Conservation (phyloP, 1,139 yeast genomes). For the Torulaspora pretoriensis region DNA sequence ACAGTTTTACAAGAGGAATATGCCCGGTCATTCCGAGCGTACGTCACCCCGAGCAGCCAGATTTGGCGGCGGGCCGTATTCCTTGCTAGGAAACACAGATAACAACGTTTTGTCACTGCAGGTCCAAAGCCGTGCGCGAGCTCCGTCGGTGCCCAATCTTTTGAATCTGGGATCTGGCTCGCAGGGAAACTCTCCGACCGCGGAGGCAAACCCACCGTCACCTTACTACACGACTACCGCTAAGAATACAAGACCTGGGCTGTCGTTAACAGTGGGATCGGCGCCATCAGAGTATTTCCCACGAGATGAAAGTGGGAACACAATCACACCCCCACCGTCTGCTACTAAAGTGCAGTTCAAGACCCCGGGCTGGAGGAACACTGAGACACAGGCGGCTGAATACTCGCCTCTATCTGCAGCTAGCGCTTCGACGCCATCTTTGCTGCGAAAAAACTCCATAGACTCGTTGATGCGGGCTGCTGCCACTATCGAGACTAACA, state of each 20-base stretch:
- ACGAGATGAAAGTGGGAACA: conserved; percentile 7
- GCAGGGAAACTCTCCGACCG: conserved; percentile 3
- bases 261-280: background rate
- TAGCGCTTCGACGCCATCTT: conserved; percentile 2
- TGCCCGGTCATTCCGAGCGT: background rate
- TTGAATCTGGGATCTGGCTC: conserved; percentile 8
- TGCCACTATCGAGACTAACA: conserved; percentile 15
- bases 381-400: conserved; percentile 1
- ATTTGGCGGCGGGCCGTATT: background rate
- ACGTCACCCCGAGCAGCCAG: background rate
- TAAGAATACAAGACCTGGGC: background rate
- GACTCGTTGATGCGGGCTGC: conserved; percentile 23
- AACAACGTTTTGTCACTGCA: conserved; percentile 12
- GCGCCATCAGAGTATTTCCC: background rate
- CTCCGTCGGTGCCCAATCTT: conserved; percentile 14
- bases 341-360: conserved; percentile 8
- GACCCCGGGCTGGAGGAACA: conserved; percentile 11
- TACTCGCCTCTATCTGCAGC: conserved; percentile 4
- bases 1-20: background rate
- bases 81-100: conserved; percentile 1
- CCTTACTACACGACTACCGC: background rate
- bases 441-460: conserved; percentile 17
- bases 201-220: background rate
- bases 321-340: conserved; percentile 12
- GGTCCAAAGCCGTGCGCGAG: conserved; percentile 4